Percentiles rank a stretch among this genome's conserved stretches.
Conservation (phyloP, 345 rosid species). For the Eucalyptus urophylla region DNA sequence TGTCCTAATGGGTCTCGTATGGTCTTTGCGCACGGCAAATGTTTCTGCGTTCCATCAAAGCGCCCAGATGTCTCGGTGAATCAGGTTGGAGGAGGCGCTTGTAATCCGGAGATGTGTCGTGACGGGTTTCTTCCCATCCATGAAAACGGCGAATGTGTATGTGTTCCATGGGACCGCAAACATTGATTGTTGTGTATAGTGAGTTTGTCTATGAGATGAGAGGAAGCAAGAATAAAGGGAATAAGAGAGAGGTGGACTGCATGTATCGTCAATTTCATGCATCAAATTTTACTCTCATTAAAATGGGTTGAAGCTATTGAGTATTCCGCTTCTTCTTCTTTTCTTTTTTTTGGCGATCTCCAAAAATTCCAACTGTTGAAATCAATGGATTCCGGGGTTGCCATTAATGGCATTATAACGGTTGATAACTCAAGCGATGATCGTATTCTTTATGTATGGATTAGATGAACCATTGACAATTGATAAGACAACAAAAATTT, state of each 20-base stretch:
- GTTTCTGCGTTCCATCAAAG: neutral
- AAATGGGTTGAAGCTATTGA: neutral
- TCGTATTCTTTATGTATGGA: neutral
- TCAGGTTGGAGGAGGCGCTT: neutral
- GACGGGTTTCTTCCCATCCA: neutral
- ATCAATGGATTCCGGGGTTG: neutral
- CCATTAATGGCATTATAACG: neutral
- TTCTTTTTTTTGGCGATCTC: neutral
- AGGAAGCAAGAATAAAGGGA: neutral
- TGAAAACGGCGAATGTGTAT: neutral
- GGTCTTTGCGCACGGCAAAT: neutral
- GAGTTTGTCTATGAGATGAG: neutral
- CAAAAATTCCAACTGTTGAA: neutral
- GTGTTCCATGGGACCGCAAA: neutral
- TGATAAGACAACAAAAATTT: neutral
- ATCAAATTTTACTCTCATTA: neutral
- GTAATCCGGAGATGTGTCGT: neutral
- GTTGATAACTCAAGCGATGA: neutral
- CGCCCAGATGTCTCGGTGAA: neutral
- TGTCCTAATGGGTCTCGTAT: neutral
- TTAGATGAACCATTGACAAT: neutral
- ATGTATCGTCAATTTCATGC: neutral
- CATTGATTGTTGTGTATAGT: neutral
- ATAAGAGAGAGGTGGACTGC: neutral
- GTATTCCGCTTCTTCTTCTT: neutral